These are phyloP conservation scores for Chlorociboria aeruginascens DNA, from an alignment of 495 filamentous ascomycete genomes.

Conservation along the genomic window DNA sequence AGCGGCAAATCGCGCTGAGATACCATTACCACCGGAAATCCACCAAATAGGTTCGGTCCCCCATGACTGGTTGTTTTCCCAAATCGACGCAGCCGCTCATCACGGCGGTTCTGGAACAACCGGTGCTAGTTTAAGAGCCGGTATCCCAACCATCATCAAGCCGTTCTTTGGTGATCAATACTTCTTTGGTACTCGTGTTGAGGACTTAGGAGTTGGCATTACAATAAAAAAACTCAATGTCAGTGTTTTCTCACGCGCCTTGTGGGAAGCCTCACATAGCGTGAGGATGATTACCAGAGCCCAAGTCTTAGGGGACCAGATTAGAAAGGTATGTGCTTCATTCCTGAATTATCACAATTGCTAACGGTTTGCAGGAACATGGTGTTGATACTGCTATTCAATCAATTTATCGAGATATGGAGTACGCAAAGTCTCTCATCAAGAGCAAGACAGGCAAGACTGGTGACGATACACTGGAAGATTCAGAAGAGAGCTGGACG, in stretches of 20 bases:
- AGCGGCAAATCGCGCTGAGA: slow-evolving; percentile 39
- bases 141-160: slow-evolving; percentile 87
- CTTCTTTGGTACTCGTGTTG: slow-evolving; percentile 83
- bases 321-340: slow-evolving; percentile 56
- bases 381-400: slow-evolving; percentile 85
- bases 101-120: slow-evolving; percentile 95
- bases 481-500: slow-evolving; percentile 61
- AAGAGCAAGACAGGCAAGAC: slow-evolving; percentile 41
- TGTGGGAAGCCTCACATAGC: slow-evolving; percentile 87
- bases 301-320: slow-evolving; percentile 66
- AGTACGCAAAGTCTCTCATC: slow-evolving; percentile 86
- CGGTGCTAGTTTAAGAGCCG: slow-evolving; percentile 83
- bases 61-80: slow-evolving; percentile 92
- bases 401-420: slow-evolving; percentile 86
- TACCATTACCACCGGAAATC: slow-evolving; percentile 68
- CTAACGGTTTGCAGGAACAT: slow-evolving; percentile 51
- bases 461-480: slow-evolving; percentile 34
- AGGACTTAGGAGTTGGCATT: slow-evolving; percentile 86
- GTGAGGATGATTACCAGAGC: slow-evolving; percentile 86
- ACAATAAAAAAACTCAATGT: slow-evolving; percentile 82
- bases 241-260: slow-evolving; percentile 63
- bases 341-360: not conserved
- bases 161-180: slow-evolving; percentile 98
- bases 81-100: slow-evolving; percentile 90
- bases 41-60: slow-evolving; percentile 81